Base-by-base conservation (phyloP, 2,329 filamentous ascomycete species). In the Colletotrichum sp. region DNA sequence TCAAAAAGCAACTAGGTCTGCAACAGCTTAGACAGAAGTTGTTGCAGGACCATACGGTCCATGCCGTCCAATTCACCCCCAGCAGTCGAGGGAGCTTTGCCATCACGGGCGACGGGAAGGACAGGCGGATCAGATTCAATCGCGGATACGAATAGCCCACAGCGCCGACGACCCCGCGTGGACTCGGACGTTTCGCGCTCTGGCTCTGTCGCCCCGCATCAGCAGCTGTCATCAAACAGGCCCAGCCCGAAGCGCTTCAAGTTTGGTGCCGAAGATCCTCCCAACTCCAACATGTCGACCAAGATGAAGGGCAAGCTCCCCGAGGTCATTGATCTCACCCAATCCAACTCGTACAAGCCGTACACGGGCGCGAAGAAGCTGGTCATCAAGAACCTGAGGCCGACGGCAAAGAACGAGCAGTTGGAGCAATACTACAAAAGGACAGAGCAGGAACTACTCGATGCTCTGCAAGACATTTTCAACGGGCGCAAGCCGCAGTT, bases 321-420 rank as follows among this genome's bases (percentile, higher is more conserved):
- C 77, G 84, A 86, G 71, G 81, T 80, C 26, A 77, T 84, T 73
- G 84, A 86, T 75, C 79, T 84, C 28, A 82, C 83, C 58, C 79
- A 80, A 74, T 78, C 76, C 28, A 81, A 83, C 24, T 84, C 86
- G 66, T 95, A 96, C 81, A 94, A 94, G 79, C 93, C 95, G 15
- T 92, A 95, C 80, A 88, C 90, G 13, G 96, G 95, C 36, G 93
- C 95, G 24, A 96, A 94, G 88, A 96, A 94, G 84, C 90, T 99
- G 61, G 91, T 96, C n/a, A 95, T 99, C 80, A 98, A 98, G 90
- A 98, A 98, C 83, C 90, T 98, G 78, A 92, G 94, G 75, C 89
- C 89, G 21, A 86, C 90, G n/a, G 89, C 90, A 73, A 82, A 84
- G 52, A 81, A 85, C 68, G 88, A 91, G 70, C 91, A 95, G 79